Evolutionary conservation across 352 stramenopile genomes (phyloP), one percentile per base, ranked within the genome.

Genomic region (Thalassiosira mediterranea): DNA sequence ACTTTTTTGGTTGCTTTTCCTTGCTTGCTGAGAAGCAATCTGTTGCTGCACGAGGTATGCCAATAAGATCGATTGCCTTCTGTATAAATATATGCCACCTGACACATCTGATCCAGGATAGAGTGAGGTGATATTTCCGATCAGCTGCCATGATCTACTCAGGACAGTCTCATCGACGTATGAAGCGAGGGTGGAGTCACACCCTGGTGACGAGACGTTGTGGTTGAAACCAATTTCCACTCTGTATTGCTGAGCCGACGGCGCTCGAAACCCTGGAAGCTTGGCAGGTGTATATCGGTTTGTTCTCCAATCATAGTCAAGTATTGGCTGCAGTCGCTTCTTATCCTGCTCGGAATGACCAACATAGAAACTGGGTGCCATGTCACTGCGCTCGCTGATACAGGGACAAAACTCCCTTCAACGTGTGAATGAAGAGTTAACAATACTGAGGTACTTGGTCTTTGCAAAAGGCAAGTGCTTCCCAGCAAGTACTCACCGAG

Each of bases 61-160:
- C 3, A 88, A 49, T 11, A 88, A n/a, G 13, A 66, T 29, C 5
- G 67, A 10, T 60, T 88, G 81, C 37, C 70, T 25, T 4, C 60
- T 72, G 62, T 88, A 84, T 4, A 86, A 52, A 67, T 83, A 88
- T 34, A 87, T 79, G 1, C 79, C 79, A 31, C 79, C 79, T 0
- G 64, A 80, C 2, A 87, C 60, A 57, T 69, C 58, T 25, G 46
- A 40, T 40, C 47, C 72, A 28, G 66, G 63, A 58, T 47, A 77
- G 4, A 70, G 8, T 13, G 44, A 47, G 11, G 60, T 70, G 48
- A 70, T 70, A 32, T 70, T 70, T 26, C 46, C 11, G 40, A 70
- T 70, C 7, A 70, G n/a, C 31, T 48, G 11, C 60, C 60, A 70
- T 13, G 60, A 70, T n/a, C 60, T 46, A 28, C 46, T 4, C 21